Base-by-base conservation (phyloP, 2,329 filamentous ascomycete genomes). In the Dothiorella sarmentorum region DNA sequence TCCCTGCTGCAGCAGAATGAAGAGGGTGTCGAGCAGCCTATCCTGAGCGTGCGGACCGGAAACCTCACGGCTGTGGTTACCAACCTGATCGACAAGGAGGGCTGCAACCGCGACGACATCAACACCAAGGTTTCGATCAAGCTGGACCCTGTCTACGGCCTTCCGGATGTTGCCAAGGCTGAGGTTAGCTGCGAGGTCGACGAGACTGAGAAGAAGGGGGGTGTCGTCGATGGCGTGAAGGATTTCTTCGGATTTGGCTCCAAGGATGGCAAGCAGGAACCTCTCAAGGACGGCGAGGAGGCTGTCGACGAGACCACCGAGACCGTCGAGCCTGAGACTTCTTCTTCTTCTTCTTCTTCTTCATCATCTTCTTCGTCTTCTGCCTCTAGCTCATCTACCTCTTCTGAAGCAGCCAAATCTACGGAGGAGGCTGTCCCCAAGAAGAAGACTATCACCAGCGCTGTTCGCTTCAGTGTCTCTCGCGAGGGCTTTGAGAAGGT, bases 221-320 rank as follows among this genome's bases (percentile, higher is more conserved):
- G 88, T 53, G 83, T 97, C 49, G 89, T 97, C 47, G 93, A 96
- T 68, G 92, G 91, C 42, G 90, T 97, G 64, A 99, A 99, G 81
- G 95, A 92, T 63, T 84, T 97, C 62, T 95, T 99, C 69, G 94
- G 94, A 5, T 92, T 97, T 70, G 94, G 93, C 24, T 89, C 89
- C 68, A 91, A 90, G 76, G 88, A 89, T 62, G 88, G 89, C 63
- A 89, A 93, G 58, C 89, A 96, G 74, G 81, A 83, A 62, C 77
- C 82, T 7, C 69, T 96, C 31, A 82, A 84, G 60, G 88, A 87
- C 49, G 72, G 64, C 29, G 71, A 72, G 55, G 70, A 71, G 44
- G 82, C 82, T 11, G 80, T 78, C 20, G 84, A 81, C 40, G 72
- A 76, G 24, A 69, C 75, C 2, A 78, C 58, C 3, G 58, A 81